A percentile compares a stretch with the other conserved stretches of the same genome.
phyloP scores from a whole-genome alignment of 768 basidiomycete species.

The Cyathus striatus region DNA sequence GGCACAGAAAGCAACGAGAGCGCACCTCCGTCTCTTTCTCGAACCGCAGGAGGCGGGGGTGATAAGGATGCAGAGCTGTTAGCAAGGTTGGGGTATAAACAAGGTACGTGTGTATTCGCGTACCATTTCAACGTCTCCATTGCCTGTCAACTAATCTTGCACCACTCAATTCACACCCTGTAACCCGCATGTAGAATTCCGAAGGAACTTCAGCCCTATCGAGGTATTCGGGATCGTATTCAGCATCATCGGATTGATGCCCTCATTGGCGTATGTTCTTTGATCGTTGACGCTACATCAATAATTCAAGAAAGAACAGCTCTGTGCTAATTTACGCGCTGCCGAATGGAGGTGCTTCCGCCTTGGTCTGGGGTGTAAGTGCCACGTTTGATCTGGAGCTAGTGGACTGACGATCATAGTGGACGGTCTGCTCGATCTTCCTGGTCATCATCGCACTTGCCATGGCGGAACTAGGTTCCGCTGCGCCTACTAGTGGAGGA shows the following conservation, averaged over 20 bases:
- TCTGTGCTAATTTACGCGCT: constrained; percentile 57
- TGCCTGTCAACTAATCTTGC: no score
- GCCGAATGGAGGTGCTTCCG: constrained; percentile 63
- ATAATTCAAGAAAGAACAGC: constrained; percentile 7
- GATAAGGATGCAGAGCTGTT: neutral
- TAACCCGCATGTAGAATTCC: neutral
- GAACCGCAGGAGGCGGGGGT: no score
- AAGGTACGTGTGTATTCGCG: no score
- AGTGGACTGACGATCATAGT: constrained; percentile 28
- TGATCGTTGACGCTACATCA: neutral
- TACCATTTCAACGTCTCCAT: no score
- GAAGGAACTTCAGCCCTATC: neutral
- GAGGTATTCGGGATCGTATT: constrained; percentile 71
- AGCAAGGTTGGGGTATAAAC: neutral
- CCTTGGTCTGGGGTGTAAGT: constrained; percentile 71
- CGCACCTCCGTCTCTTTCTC: no score
- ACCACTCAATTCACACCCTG: neutral
- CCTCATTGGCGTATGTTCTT: constrained; percentile 54
- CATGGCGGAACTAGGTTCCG: constrained; percentile 67
- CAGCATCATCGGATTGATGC: constrained; percentile 61
- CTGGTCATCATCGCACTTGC: constrained; percentile 59
- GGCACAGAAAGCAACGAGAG: no score
- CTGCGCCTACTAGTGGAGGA: constrained; percentile 70
- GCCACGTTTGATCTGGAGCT: neutral
- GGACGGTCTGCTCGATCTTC: constrained; percentile 60